These are phyloP conservation scores for Hymenoscyphus salicellus DNA, from an alignment of 2,329 filamentous ascomycete genomes.

Conservation along the genomic window DNA sequence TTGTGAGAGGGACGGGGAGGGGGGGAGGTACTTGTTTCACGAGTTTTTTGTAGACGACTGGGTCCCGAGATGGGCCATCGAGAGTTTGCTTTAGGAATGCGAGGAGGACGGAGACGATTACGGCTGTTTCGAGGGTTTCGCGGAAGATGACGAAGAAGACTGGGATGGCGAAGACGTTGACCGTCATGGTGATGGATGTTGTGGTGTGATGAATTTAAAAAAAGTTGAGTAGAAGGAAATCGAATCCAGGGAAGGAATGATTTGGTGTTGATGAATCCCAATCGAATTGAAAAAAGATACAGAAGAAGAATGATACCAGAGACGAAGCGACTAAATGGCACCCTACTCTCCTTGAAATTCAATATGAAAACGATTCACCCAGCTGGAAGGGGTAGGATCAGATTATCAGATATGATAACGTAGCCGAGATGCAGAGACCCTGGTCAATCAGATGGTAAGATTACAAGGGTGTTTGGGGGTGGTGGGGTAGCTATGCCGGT, in stretches of 20 bases:
- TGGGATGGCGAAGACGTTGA: slow-evolving; percentile 71
- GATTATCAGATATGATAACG: slow-evolving; percentile 6
- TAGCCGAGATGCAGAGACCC: slow-evolving; percentile 1
- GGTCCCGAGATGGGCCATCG: slow-evolving; percentile 59
- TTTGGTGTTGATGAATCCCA: not conserved
- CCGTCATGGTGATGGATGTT: slow-evolving; percentile 46
- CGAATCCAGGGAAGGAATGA: not conserved
- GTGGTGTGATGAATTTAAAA: not conserved
- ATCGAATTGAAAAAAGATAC: not conserved
- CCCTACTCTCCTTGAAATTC: not conserved
- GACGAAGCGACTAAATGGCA: not conserved
- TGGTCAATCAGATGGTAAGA: not conserved
- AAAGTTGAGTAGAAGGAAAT: slow-evolving; percentile 6
- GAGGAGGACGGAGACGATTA: slow-evolving; percentile 83
- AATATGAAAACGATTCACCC: not conserved
- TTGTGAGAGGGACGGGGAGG: not conserved
- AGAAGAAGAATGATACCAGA: not conserved
- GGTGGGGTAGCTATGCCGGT: not conserved
- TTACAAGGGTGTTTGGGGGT: not conserved
- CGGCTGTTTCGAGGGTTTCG: slow-evolving; percentile 77
- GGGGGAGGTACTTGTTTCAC: slow-evolving; percentile 48
- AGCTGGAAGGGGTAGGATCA: not conserved
- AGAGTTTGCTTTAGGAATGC: slow-evolving; percentile 82
- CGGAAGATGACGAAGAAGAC: slow-evolving; percentile 91
- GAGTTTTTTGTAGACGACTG: slow-evolving; percentile 62